Conservation (phyloP, 2,329 filamentous ascomycete genomes). For the Claviceps capensis region DNA sequence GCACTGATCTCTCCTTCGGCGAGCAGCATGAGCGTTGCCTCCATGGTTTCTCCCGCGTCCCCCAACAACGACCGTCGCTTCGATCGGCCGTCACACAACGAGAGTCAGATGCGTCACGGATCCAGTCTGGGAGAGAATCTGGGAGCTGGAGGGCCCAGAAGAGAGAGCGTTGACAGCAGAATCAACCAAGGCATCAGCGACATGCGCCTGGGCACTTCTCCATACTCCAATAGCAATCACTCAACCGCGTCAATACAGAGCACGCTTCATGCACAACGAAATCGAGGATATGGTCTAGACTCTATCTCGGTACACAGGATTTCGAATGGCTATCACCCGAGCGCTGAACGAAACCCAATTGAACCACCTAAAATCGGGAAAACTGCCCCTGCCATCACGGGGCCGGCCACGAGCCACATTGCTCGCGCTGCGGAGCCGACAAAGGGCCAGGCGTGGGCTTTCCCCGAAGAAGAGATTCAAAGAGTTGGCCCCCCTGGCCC, state of each 20-base stretch:
- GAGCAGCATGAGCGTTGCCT: constrained; percentile 51
- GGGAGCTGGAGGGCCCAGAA: constrained; percentile 33
- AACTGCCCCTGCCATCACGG: constrained; percentile 64
- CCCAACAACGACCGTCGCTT: constrained; percentile 30
- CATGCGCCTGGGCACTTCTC: constrained; percentile 51
- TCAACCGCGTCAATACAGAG: constrained; percentile 64
- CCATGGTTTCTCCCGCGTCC: constrained; percentile 49
- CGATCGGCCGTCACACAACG: constrained; percentile 25
- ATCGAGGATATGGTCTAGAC: constrained; percentile 39
- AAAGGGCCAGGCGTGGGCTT: constrained; percentile 74
- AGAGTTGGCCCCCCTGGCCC: constrained; percentile 27
- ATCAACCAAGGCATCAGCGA: constrained; percentile 61
- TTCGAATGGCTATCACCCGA: constrained; percentile 52
- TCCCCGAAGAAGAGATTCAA: constrained; percentile 58
- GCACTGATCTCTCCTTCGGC: constrained; percentile 40
- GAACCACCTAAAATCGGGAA: constrained; percentile 39
- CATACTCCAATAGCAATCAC: constrained; percentile 64
- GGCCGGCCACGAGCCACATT: constrained; percentile 50
- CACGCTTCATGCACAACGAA: constrained; percentile 53
- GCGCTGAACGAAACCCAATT: constrained; percentile 38
- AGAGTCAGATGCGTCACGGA: constrained; percentile 17
- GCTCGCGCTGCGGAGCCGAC: constrained; percentile 64
- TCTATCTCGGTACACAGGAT: constrained; percentile 42
- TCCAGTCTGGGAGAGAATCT: constrained; percentile 21
- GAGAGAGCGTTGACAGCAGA: constrained; percentile 69